These are phyloP conservation scores for Pisolithus tinctorius DNA, from an alignment of 768 basidiomycete genomes.

Conservation along the genomic window DNA sequence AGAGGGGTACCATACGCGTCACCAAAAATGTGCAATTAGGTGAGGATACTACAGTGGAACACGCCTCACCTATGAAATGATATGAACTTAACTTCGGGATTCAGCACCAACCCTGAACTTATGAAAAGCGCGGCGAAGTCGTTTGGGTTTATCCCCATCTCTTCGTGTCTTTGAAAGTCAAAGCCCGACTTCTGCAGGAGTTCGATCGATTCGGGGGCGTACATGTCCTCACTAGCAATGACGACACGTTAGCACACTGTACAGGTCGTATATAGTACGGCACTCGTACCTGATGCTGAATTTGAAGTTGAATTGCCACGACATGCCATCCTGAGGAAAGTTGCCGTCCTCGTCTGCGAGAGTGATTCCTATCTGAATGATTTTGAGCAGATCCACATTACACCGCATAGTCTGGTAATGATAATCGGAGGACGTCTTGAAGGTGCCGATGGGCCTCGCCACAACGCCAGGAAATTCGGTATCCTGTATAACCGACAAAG, in stretches of 20 bases:
- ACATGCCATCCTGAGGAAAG: constrained; percentile 81
- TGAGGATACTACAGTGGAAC: neutral
- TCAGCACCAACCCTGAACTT: constrained; percentile 88
- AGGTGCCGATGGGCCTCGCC: constrained; percentile 91
- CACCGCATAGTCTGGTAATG: constrained; percentile 99
- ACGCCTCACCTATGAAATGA: constrained; percentile 87
- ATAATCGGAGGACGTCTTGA: constrained; percentile 96
- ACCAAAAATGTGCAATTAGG: neutral
- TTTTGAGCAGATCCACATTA: constrained; percentile 96
- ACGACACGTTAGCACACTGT: neutral
- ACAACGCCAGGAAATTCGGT: constrained; percentile 99
- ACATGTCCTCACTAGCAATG: constrained; percentile 85
- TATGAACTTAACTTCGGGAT: constrained; percentile 90
- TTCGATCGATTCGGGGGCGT: constrained; percentile 95
- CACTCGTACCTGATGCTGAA: constrained; percentile 73
- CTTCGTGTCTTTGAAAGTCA: constrained; percentile 90
- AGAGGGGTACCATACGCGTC: neutral
- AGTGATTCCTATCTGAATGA: constrained; percentile 96
- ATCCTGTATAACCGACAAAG: constrained; percentile 49
- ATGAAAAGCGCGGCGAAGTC: constrained; percentile 97
- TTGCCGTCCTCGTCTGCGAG: constrained; percentile 92
- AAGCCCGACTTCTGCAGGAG: constrained; percentile 91
- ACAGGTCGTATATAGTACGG: neutral
- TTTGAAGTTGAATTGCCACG: constrained; percentile 99
- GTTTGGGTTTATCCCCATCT: constrained; percentile 86